Base-by-base conservation (phyloP, 257 asterid species). In the Salvia miltiorrhiza region DNA sequence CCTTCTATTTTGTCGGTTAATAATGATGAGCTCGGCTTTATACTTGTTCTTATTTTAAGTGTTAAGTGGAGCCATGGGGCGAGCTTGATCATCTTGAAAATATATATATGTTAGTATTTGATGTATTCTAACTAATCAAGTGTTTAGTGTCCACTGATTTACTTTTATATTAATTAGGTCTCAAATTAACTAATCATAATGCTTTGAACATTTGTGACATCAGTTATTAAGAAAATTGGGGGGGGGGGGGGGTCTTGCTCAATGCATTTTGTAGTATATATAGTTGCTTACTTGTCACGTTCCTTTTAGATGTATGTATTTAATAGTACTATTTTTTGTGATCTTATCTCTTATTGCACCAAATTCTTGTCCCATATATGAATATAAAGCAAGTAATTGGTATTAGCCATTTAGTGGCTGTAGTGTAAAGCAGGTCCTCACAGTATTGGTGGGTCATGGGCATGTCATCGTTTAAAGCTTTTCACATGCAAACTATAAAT, bases 381-480 rank as follows among this genome's bases (percentile, higher is more conserved):
- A 76, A 60, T 63, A 57, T 20, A 60, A 21, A 60, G 50, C 49
- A 60, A 5, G 21, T 10, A 39, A 5, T 6, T 37, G 71, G 41
- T 78, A 61, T 24, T 52, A 60, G 70, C 76, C 70, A 28, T 37
- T 37, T 58, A 56, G 77, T 80, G 85, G 81, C 32, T 61, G 57
- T 23, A 21, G 70, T 55, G 41, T 63, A 54, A 79, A 45, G 76
- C 7, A 35, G 19, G 30, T 53, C 43, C 43, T 37, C 63, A 53
- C 68, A 78, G 69, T 80, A 75, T 73, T 76, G 74, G 82, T 80
- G 88, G 86, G 82, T 63, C 83, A 72, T 49, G 54, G 47, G 21
- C 64, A 40, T 64, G 55, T 63, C 76, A 30, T 17, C 60, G 69
- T 35, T 64, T 16, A 30, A 60, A 53, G 40, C 66, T 71, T 21